Evolutionary conservation across 2,329 filamentous ascomycete genomes (phyloP), one percentile per base, ranked within the genome.

Genomic region (Hymenoscyphus infarciens): DNA sequence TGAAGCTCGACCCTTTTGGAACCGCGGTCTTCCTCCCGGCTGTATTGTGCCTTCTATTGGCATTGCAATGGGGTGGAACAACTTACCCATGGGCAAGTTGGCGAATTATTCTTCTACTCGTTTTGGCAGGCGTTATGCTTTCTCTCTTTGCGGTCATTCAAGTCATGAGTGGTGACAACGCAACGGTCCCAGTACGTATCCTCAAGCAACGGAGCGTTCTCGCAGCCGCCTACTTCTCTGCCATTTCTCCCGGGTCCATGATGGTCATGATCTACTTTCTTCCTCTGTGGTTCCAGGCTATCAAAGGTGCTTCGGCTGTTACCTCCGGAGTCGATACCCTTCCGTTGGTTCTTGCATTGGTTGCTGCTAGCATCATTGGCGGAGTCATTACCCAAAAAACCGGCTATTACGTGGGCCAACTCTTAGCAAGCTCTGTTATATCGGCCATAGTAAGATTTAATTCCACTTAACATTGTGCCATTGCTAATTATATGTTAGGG

Each of bases 181-280:
- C 77, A 1, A 78, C 76, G 2, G 68, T 80, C 13, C 77, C 77
- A 5, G 72, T 73, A 15, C 74, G 74, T 5, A 75, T 80, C 66
- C 62, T 79, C 49, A 71, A 67, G 10, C 71, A 78, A 49, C 74
- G 77, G 2, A 74, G 71, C 22, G 71, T 80, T 31, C 65, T 70
- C 3, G 67, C 69, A 4, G 74, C 73, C 3, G 66, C 71, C 31
- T 68, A 68, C 35, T 76, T 74, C 64, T 64, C 74, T 2, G 62
- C 72, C 54, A 74, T 74, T 56, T 68, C 77, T 33, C 56, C 66
- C 2, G 67, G 66, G 19, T 56, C 68, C 3, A 73, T 71, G 65
- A 77, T 73, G 61, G 39, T 85, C 61, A 84, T 87, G 61, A 77
- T 76, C 63, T 78, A 80, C 35, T 77, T 77, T 53, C 74, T 80